phyloP scores from a whole-genome alignment of 257 asterid species.

The Gentiana dahurica region DNA sequence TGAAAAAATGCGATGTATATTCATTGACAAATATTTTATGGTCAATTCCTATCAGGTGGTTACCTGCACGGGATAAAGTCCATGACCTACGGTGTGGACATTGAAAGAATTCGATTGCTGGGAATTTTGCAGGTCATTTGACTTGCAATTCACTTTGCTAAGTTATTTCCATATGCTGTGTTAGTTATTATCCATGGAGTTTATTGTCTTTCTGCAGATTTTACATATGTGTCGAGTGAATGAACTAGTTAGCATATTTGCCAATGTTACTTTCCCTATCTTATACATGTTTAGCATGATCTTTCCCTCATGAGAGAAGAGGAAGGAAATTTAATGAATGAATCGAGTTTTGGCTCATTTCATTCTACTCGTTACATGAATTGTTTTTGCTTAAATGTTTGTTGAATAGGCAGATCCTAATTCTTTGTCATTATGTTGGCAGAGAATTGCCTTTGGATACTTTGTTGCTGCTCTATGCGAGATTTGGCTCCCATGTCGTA shows the following conservation, averaged over 20 bases:
- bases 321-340: no score
- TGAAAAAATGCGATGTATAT: neutral
- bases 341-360: no score
- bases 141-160: neutral
- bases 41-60: slow-evolving; percentile 50
- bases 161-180: neutral
- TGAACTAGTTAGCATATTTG: neutral
- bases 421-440: slow-evolving; percentile 5
- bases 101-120: slow-evolving; percentile 54
- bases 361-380: neutral
- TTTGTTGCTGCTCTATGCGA: slow-evolving; percentile 67
- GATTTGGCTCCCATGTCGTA: slow-evolving; percentile 68
- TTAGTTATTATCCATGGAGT: neutral
- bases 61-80: slow-evolving; percentile 75
- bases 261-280: neutral
- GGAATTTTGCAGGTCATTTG: slow-evolving; percentile 78
- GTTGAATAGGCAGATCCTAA: neutral
- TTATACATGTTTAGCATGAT: neutral
- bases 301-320: neutral
- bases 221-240: no score
- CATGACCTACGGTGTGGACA: slow-evolving; percentile 79
- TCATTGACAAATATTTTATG: slow-evolving; percentile 4
- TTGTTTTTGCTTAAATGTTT: neutral
- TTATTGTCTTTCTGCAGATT: neutral
- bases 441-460: slow-evolving; percentile 89